Percentiles rank a stretch among this genome's conserved stretches.
Conservation (phyloP, 176 grass and related monocot species). For the Oryza nivara region DNA sequence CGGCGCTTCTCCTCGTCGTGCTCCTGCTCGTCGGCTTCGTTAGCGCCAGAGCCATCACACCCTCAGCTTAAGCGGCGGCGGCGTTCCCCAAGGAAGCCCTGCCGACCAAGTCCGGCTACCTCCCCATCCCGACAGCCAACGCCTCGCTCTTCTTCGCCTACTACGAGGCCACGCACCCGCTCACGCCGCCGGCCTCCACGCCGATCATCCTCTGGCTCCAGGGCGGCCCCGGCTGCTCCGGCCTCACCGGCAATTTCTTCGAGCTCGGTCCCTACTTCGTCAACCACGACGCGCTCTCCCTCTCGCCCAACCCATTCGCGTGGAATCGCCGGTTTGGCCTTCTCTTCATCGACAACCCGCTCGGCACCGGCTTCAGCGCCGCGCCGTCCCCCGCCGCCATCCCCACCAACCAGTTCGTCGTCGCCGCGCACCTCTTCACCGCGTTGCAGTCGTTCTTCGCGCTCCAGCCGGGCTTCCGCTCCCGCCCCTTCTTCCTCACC, state of each 20-base stretch:
- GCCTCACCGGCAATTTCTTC: conserved; percentile 54
- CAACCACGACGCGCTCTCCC: conserved; percentile 11
- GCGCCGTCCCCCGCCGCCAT: conserved; percentile 24
- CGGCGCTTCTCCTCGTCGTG: not conserved
- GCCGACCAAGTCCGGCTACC: conserved; percentile 65
- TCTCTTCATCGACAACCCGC: conserved; percentile 67
- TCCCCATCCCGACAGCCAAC: conserved; percentile 28
- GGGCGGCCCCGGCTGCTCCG: conserved; percentile 61
- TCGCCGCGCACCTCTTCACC: conserved; percentile 46
- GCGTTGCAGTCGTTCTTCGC: conserved; percentile 46
- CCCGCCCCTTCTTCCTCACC: conserved; percentile 49
- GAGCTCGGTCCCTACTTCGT: conserved; percentile 56
- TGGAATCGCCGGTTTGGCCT: conserved; percentile 62
- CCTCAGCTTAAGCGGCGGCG: not conserved
- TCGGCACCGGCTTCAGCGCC: conserved; percentile 58
- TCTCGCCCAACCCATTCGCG: conserved; percentile 47
- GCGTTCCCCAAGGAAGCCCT: conserved; percentile 42
- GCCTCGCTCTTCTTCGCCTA: conserved; percentile 57
- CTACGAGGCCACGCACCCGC: conserved; percentile 52
- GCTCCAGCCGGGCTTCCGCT: conserved; percentile 15
- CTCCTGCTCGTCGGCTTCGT: not conserved
- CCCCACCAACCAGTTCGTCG: conserved; percentile 46
- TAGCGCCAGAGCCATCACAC: not conserved
- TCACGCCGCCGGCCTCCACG: conserved; percentile 28
- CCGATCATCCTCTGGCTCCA: conserved; percentile 64